Evolutionary conservation across 176 grass and related monocot genomes (phyloP), one percentile per base, ranked within the genome.

Genomic region (Tillandsia fasciculata): DNA sequence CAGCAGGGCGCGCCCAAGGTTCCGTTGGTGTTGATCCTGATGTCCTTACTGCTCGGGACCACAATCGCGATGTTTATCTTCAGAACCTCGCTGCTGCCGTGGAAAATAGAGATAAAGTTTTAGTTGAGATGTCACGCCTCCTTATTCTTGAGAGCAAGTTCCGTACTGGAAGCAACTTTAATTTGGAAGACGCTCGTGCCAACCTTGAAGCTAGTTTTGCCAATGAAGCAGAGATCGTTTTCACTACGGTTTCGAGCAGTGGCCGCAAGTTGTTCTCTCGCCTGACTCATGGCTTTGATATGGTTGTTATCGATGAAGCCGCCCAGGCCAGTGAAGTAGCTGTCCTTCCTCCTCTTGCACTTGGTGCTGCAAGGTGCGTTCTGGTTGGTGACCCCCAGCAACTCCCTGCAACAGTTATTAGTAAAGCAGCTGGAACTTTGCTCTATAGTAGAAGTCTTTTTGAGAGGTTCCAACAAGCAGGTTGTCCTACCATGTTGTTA

Each of bases 161-260:
- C 64, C 84, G 90, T 68, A 53, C 61, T 70, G 95, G 95, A 28
- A 71, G 82, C 64, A 99, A 58, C 84, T 99, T 99, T 73, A 99
- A 94, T 80, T 51, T 94, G 75, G 95, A 99, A 81, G 95, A 99
- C 79, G 87, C 85, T 72, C 88, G 95, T 74, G 85, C 90, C 70
- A 94, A 79, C 51, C 79, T 99, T 47, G 95, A 99, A 86, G 95
- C 89, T 65, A 99, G 90, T 74, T 99, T 99, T 51, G 90, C 95
- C 15, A 99, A 99, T 10, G 95, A 99, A 85, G 95, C 95, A 63
- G 95, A 99, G 81, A 99, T 99, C 80, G 95, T 99, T 78, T 99
- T 99, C 71, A 99, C 95, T 69, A 99, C 95, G 14, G 95, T 99
- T 48, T 99, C 95, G 42, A 99, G 95, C 72, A 93, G 89, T 23